Evolutionary conservation across 441 rosid genomes (phyloP), one percentile per base, ranked within the genome.

Genomic region (Brassica hybrid): DNA sequence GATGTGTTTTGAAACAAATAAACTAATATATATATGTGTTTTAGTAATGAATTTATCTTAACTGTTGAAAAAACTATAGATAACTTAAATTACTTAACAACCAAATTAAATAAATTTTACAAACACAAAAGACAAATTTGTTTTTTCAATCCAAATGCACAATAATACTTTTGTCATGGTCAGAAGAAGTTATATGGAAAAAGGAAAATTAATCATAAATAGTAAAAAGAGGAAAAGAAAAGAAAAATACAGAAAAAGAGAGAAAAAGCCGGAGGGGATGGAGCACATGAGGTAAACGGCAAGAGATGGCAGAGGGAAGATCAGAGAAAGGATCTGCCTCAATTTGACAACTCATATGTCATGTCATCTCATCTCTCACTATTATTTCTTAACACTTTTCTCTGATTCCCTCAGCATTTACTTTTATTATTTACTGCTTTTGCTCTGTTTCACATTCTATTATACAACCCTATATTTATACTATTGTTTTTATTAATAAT

Each of bases 391-490:
- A 18, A 54, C 2, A 19, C 45, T 6, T 70, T 70, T 71, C 63
- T 72, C 69, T 73, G 65, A 66, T 72, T 72, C 58, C 65, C n/a
- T 60, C 69, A 16, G 16, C 72, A 66, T 67, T 72, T 59, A 32
- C 30, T 41, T n/a, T 57, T 18, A 30, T 19, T 58, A 2, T 65
- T 77, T 72, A 77, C 52, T 77, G 61, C 58, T 10, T 71, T 77
- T 71, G 50, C 71, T 71, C 76, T 64, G 67, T 77, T 77, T 71
- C 80, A 77, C 80, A 77, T 65, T 65, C 80, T 41, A 17, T 18
- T 57, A 54, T 54, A 7, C 21, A 52, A 8, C 27, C 12, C 48
- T 21, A 23, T 65, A 50, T 50, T 50, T 50, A 54, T 54, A 54
- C 12, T 54, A 14, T 52, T 54, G 4, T n/a, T 8, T 30, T 2